Evolutionary conservation across 306 rosid species (phyloP), one percentile per base, ranked within the genome.

Genomic region (Cucurbita argyrosperma): DNA sequence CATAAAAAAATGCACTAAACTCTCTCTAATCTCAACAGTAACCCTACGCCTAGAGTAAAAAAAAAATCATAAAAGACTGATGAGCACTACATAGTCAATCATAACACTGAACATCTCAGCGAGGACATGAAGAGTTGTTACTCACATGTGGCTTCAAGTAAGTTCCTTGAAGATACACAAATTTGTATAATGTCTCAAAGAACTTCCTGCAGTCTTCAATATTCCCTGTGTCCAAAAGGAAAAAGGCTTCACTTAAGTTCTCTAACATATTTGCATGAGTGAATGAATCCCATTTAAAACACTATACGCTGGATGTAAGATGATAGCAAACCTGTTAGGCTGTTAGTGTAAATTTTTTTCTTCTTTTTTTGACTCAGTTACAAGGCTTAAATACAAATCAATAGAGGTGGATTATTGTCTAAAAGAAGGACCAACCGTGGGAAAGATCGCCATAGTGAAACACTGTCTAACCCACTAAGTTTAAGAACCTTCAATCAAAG

Each of bases 141-240:
- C 96, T 89, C 84, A 94, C 99, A 77, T 91, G 92, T 52, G 99
- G 96, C 79, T 94, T 94, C 85, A 91, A 78, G 83, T 87, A 94
- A 47, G 96, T 95, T 77, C 96, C 96, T 83, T 91, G 97, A 74
- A 89, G 89, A 87, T 91, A 91, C 40, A 87, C 92, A 76, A 91
- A 88, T 72, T 82, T 83, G 83, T 94, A 94, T 72, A 94, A 76
- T 18, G 92, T 87, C 81, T 77, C 84, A 60, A 89, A 91, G 83
- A 89, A 88, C 76, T 59, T 80, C 79, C 83, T 89, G 77, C 91
- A 92, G 58, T 87, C 97, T 50, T 88, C 91, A 51, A 84, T 57
- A 53, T 87, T 83, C 63, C 97, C 99, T 94, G 95, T 79, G 64
- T 80, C 69, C 45, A 70, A 50, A 70, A 47, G 14, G 3, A 70